A percentile compares a stretch with the other conserved stretches of the same genome.
phyloP scores from a whole-genome alignment of 176 grass and related monocot species.

The Triticum dicoccoides region DNA sequence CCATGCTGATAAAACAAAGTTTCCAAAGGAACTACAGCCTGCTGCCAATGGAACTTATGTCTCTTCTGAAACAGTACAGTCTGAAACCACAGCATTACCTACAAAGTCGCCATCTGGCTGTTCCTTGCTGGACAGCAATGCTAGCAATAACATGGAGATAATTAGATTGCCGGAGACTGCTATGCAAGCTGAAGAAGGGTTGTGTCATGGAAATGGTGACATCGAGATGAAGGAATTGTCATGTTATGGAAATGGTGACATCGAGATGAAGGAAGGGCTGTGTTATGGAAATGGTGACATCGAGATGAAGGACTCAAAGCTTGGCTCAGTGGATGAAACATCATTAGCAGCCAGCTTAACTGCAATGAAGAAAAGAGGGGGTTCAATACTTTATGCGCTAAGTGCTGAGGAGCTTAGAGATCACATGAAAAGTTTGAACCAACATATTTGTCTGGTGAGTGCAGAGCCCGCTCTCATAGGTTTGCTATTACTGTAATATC shows the following conservation, averaged over 20 bases:
- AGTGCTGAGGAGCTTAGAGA: slow-evolving; percentile 57
- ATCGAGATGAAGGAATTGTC: slow-evolving; percentile 11
- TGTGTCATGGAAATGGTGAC: slow-evolving; percentile 14
- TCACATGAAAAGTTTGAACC: slow-evolving; percentile 74
- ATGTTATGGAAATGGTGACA: neutral
- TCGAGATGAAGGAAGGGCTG: neutral
- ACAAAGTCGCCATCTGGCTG: slow-evolving; percentile 25
- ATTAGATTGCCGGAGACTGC: neutral
- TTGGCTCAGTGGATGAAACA: slow-evolving; percentile 26
- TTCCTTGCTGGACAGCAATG: slow-evolving; percentile 15
- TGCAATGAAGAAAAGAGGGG: slow-evolving; percentile 39
- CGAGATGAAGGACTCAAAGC: slow-evolving; percentile 24
- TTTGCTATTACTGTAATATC: slow-evolving; percentile 3
- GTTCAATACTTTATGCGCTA: slow-evolving; percentile 82
- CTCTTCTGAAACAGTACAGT: slow-evolving; percentile 21
- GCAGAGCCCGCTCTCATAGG: neutral
- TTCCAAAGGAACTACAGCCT: slow-evolving; percentile 19
- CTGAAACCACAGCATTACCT: slow-evolving; percentile 30
- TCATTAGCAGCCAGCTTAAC: slow-evolving; percentile 5
- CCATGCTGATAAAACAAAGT: slow-evolving; percentile 27
- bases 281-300: neutral
- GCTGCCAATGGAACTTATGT: slow-evolving; percentile 15
- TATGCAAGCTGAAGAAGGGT: slow-evolving; percentile 26
- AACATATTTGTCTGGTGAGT: slow-evolving; percentile 51
- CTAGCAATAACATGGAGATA: slow-evolving; percentile 17